Evolutionary conservation across 2,329 filamentous ascomycete genomes (phyloP), one percentile per base, ranked within the genome.

Genomic region (Nannizziopsis arthrosporioides): DNA sequence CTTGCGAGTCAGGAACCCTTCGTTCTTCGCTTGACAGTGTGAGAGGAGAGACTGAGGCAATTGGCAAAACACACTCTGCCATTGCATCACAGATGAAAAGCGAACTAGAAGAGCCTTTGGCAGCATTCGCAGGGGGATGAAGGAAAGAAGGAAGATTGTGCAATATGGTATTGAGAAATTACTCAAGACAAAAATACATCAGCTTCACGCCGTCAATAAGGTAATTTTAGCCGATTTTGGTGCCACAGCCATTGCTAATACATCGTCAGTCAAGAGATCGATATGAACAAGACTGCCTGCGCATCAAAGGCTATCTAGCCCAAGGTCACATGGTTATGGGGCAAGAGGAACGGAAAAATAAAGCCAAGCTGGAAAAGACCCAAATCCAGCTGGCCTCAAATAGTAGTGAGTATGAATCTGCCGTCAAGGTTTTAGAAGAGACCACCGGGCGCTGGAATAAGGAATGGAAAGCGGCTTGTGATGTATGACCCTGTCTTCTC

Each of bases 301-400:
- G 94, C 64, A 96, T 98, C 65, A 98, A 98, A 68, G 92, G 92
- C 35, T 98, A 98, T 62, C 78, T 98, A 3, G 92, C 93, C 3
- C 92, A 98, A 67, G 92, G 92, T 8, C 93, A 98, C 64, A 98
- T 98, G 92, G 92, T 98, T 50, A 98, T 98, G 92, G 92, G 92
- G 11, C 92, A 98, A 59, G 92, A 98, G 64, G 92, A 98, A 71
- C 81, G 92, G 22, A 95, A 94, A 70, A 98, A 98, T 68, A 98
- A 98, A 70, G 89, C 90, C 17, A 96, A 94, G 68, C 77, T 98
- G 38, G 92, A 98, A 67, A 98, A 98, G 76, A 96, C 92, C 1
- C 92, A 98, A 64, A 92, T 95, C 58, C 93, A 89, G 60, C 77
- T 98, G 51, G 89, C 89, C 0, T 81, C 82, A 6, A 89, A 89